Evolutionary conservation across 192 early-diverging fungal genomes (phyloP).

Genomic region (Backusella tuberculispora): DNA sequence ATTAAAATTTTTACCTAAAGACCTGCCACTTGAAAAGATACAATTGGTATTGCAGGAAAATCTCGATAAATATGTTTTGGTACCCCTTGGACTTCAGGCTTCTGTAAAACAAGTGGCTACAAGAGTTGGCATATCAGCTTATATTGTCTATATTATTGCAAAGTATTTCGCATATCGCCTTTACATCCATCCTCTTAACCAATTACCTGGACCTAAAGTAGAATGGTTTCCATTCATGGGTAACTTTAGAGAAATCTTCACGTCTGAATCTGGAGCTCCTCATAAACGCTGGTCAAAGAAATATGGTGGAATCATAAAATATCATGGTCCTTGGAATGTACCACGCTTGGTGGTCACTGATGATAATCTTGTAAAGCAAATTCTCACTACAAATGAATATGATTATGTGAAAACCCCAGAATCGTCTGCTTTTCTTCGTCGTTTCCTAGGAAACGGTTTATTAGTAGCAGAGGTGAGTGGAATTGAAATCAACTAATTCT

Average conservation of each 20-base stretch:
- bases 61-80: constrained; percentile 11
- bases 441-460: constrained; percentile 52
- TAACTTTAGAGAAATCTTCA: constrained; percentile 47
- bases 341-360: constrained; percentile 51
- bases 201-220: constrained; percentile 55
- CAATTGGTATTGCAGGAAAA: not conserved
- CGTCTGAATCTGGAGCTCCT: constrained; percentile 47
- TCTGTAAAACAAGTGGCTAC: not conserved
- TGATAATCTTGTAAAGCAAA: constrained; percentile 48
- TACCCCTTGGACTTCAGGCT: constrained; percentile 14
- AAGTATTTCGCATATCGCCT: constrained; percentile 42
- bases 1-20: not conserved
- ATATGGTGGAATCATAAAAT: constrained; percentile 55
- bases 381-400: constrained; percentile 49
- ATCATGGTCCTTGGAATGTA: constrained; percentile 48
- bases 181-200: constrained; percentile 46
- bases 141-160: constrained; percentile 40
- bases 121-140: constrained; percentile 9
- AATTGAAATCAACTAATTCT: too few species aligned
- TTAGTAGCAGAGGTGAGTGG: constrained; percentile 49
- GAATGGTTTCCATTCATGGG: constrained; percentile 47
- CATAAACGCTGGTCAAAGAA: constrained; percentile 51
- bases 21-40: not conserved
- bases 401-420: constrained; percentile 49
- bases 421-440: constrained; percentile 31